Percentiles rank a stretch among this genome's conserved stretches.
Evolutionary conservation across 1,284 basidiomycete species (phyloP).

Genomic region (Ganoderma multipileum): DNA sequence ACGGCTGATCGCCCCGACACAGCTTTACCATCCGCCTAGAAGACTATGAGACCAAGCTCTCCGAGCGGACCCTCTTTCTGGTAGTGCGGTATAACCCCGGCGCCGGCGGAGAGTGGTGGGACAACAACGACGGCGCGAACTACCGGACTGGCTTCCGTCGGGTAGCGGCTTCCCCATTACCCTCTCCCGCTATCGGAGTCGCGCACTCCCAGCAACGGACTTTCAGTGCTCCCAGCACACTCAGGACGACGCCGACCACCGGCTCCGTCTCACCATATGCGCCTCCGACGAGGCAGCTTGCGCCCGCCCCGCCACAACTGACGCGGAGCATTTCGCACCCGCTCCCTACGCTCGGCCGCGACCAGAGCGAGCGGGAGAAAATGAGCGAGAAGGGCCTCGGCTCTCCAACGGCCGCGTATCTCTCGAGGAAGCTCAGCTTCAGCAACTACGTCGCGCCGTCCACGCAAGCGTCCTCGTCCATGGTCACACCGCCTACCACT

Average conservation of each 20-base stretch:
- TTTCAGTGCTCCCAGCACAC: constrained; percentile 44
- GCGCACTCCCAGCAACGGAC: constrained; percentile 42
- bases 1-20: constrained; percentile 19
- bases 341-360: constrained; percentile 25
- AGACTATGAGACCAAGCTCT: constrained; percentile 74
- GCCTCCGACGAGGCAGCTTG: constrained; percentile 22
- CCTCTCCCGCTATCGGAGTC: constrained; percentile 27
- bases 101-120: constrained; percentile 79
- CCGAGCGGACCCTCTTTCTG: constrained; percentile 69
- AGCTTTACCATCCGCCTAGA: constrained; percentile 74
- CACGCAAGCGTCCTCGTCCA: constrained; percentile 10
- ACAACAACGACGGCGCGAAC: constrained; percentile 86
- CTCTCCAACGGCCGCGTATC: constrained; percentile 32
- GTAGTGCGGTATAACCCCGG: constrained; percentile 66
- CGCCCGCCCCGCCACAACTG: constrained; percentile 30
- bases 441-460: constrained; percentile 52
- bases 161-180: constrained; percentile 27
- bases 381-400: constrained; percentile 25
- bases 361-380: constrained; percentile 24
- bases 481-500: constrained; percentile 40
- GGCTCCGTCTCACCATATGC: constrained; percentile 25
- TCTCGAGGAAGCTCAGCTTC: constrained; percentile 50
- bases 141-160: constrained; percentile 73
- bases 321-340: constrained; percentile 35
- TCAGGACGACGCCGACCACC: constrained; percentile 44